Evolutionary conservation across 1,284 basidiomycete species (phyloP), one percentile per base, ranked within the genome.

Genomic region (Earliella scabrosa): DNA sequence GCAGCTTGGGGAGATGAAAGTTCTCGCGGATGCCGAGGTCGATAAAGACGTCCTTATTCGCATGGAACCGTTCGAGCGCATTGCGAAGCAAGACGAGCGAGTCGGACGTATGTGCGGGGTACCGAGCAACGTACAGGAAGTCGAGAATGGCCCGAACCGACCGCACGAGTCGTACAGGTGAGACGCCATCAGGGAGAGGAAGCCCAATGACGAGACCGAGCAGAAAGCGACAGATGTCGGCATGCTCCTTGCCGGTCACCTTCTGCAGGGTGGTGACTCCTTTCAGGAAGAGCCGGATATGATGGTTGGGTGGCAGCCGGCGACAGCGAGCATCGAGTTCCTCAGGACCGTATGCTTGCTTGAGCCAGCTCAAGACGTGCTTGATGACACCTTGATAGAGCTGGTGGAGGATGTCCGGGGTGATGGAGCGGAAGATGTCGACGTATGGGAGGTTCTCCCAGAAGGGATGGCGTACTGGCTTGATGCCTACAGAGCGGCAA

Each of bases 1-100:
- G 72, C 0, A 74, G 54, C 45, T 74, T 73, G 0, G 70, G 68
- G 9, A 75, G 41, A 26, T 68, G 66, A 59, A 73, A 73, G 24
- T 70, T 27, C 0, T 47, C 27, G 0, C 67, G 61, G 10, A 68
- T 62, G 0, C 69, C 68, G 4, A 68, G 53, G 2, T 65, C 45
- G 0, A 72, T 26, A 43, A 75, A 65, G 4, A 68, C 58, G 1
- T 38, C n/a, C 38, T 75, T 76, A 54, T 71, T 60, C 0, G 43
- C 35, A 46, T 77, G 74, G 45, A 75, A 77, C 3, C 29, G 24
- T 0, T 23, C 4, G 2, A 71, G 63, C 0, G 68, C 64, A 0
- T 54, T 48, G 0, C 66, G 49, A 2, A 77, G 49, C 1, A 50
- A 36, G 0, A 9, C 13, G 0, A 77, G 66, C 0, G 71, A 69